A percentile compares a stretch with the other conserved stretches of the same genome.
These are phyloP conservation scores for Hirschioporus abietinus DNA, from an alignment of 768 basidiomycete genomes.

Conservation along the genomic window DNA sequence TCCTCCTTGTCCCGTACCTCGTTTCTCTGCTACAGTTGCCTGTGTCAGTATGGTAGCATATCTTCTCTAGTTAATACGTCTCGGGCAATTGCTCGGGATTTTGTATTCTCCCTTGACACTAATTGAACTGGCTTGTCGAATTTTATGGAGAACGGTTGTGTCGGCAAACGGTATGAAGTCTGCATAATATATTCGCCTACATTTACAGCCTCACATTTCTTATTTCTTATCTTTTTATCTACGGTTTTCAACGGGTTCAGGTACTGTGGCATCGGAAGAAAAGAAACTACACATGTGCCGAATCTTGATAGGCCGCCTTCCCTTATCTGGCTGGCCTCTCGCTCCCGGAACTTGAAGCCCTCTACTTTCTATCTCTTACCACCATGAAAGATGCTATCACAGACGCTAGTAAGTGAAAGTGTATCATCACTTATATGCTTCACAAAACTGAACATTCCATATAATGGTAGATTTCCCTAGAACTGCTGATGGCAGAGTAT, in stretches of 20 bases:
- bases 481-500: constrained; percentile 67
- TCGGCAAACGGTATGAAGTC: no score
- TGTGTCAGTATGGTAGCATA: background rate
- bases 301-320: no score
- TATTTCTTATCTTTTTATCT: no score
- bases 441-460: constrained; percentile 5
- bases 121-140: background rate
- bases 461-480: constrained; percentile 62
- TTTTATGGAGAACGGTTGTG: background rate
- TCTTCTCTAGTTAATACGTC: background rate
- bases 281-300: no score
- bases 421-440: background rate
- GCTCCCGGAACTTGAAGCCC: background rate
- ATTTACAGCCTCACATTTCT: no score
- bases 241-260: no score
- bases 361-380: background rate
- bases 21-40: background rate
- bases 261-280: no score
- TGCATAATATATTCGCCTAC: no score
- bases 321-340: no score
- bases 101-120: background rate
- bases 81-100: background rate
- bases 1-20: background rate
- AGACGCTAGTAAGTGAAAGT: constrained; percentile 65
- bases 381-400: constrained; percentile 52